A percentile compares a stretch with the other conserved stretches of the same genome.
phyloP scores from a whole-genome alignment of 2,329 filamentous ascomycete genomes.

The Arthroderma sp. region DNA sequence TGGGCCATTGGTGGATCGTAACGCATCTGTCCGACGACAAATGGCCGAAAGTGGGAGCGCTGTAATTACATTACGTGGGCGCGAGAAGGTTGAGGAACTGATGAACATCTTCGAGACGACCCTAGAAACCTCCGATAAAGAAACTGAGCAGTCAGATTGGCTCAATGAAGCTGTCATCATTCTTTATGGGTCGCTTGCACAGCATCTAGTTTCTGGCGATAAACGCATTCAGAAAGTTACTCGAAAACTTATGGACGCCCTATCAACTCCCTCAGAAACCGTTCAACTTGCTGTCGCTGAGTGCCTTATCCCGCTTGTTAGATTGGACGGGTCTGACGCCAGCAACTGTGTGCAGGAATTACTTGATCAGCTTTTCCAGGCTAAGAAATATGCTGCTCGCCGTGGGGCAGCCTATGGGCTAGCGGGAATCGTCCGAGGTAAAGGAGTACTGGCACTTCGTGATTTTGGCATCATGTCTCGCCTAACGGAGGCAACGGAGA shows the following conservation, averaged over 20 bases:
- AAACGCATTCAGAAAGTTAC: constrained; percentile 78
- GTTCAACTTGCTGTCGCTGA: constrained; percentile 95
- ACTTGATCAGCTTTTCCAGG: constrained; percentile 67
- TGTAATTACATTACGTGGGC: constrained; percentile 70
- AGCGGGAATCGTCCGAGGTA: constrained; percentile 78
- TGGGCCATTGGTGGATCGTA: constrained; percentile 77
- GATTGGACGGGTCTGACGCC: constrained; percentile 64
- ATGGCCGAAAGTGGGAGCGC: constrained; percentile 85
- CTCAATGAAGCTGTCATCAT: constrained; percentile 97
- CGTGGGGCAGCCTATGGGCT: constrained; percentile 91
- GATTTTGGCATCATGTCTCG: constrained; percentile 78
- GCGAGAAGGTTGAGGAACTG: constrained; percentile 68
- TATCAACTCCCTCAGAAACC: constrained; percentile 89
- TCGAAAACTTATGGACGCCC: constrained; percentile 68
- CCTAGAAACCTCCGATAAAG: constrained; percentile 73
- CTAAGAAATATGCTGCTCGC: constrained; percentile 84
- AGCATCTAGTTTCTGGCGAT: constrained; percentile 77
- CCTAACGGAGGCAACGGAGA: constrained; percentile 72
- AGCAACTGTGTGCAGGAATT: constrained; percentile 70
- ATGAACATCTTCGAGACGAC: constrained; percentile 88
- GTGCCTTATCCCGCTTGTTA: constrained; percentile 83
- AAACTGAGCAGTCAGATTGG: constrained; percentile 68
- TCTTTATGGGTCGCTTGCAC: constrained; percentile 85
- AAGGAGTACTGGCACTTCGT: constrained; percentile 66
- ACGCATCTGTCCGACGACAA: constrained; percentile 62